These are phyloP conservation scores for Leavenworthia alabamica DNA, from an alignment of 345 rosid genomes.

Conservation along the genomic window DNA sequence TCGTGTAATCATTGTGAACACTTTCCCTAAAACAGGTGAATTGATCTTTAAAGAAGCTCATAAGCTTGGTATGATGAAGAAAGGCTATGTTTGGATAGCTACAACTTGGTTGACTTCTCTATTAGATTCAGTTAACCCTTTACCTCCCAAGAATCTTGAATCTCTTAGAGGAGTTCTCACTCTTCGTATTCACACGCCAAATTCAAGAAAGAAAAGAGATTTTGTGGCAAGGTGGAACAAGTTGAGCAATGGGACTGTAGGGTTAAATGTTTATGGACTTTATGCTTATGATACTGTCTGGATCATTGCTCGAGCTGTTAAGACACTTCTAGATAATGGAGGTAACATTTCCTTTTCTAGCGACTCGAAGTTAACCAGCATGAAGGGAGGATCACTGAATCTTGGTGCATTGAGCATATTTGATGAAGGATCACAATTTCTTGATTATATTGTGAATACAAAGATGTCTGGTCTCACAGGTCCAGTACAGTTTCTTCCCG, in stretches of 20 bases:
- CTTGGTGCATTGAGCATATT: constrained; percentile 68
- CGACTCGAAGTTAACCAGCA: constrained; percentile 38
- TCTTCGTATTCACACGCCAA: constrained; percentile 62
- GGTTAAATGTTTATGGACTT: constrained; percentile 65
- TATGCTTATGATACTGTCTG: constrained; percentile 91
- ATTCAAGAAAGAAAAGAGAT: constrained; percentile 54
- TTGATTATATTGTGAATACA: constrained; percentile 44
- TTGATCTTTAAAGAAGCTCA: constrained; percentile 63
- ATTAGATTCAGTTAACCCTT: constrained; percentile 49
- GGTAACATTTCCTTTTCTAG: constrained; percentile 65
- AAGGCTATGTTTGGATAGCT: constrained; percentile 85
- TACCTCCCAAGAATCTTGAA: constrained; percentile 26
- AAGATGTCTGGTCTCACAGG: constrained; percentile 79
- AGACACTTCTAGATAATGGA: constrained; percentile 55
- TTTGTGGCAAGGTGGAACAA: constrained; percentile 59
- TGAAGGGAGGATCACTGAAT: constrained; percentile 52
- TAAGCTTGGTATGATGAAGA: constrained; percentile 71
- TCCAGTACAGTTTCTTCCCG: constrained; percentile 46
- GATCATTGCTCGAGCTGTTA: constrained; percentile 77
- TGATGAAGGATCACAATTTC: constrained; percentile 59
- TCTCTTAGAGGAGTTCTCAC: constrained; percentile 59
- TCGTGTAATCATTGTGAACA: constrained; percentile 60
- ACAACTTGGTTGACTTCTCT: constrained; percentile 73
- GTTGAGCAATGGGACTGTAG: constrained; percentile 63
- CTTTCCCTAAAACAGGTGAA: constrained; percentile 46